phyloP scores from a whole-genome alignment of 148 eudicot species.

The Vaccinium macrocarpon region DNA sequence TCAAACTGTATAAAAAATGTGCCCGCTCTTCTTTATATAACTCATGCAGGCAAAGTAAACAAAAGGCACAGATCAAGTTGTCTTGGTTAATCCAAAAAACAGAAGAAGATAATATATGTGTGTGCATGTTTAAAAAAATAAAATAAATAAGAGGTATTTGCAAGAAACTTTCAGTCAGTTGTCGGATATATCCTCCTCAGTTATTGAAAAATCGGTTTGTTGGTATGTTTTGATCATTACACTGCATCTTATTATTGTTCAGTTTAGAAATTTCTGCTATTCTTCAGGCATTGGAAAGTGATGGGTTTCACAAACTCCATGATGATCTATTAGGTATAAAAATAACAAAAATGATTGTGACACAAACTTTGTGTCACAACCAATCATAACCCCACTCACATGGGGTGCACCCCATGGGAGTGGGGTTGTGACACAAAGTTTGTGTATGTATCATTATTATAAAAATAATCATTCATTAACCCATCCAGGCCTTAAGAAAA shows the following conservation, averaged over 20 bases:
- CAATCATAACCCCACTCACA: too few species aligned
- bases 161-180: background rate
- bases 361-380: too few species aligned
- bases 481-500: background rate
- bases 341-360: too few species aligned
- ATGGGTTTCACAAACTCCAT: background rate
- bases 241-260: background rate
- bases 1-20: background rate
- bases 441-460: too few species aligned
- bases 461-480: background rate
- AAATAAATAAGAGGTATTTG: background rate
- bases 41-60: constrained; percentile 45
- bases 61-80: constrained; percentile 39
- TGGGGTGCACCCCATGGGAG: too few species aligned
- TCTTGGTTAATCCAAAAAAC: constrained; percentile 16
- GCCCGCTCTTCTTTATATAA: constrained; percentile 4
- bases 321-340: background rate
- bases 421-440: too few species aligned
- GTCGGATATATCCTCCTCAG: background rate
- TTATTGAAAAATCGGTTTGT: background rate
- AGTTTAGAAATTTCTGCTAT: background rate
- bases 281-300: background rate
- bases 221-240: background rate
- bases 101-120: background rate
- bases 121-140: too few species aligned